Percentiles rank a stretch among this genome's conserved stretches.
Evolutionary conservation across 345 rosid species (phyloP).

Genomic region (Citrus mangshanensis): DNA sequence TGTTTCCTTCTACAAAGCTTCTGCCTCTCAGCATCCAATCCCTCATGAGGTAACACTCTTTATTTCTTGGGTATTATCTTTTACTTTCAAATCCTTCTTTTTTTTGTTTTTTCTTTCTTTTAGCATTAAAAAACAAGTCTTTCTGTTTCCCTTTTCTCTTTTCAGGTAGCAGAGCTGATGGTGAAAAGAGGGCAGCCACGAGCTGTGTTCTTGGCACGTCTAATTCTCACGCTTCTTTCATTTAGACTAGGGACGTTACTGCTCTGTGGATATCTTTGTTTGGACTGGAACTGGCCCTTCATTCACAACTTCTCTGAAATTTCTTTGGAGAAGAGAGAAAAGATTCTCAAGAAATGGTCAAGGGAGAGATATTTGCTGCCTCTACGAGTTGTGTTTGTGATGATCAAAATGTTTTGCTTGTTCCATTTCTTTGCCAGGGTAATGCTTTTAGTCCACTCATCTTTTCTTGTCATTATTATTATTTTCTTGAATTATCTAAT

Average conservation of each 20-base stretch:
- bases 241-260: constrained; percentile 65
- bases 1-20: constrained; percentile 39
- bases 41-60: constrained; percentile 54
- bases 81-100: not conserved
- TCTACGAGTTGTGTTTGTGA: constrained; percentile 47
- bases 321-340: constrained; percentile 55
- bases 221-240: constrained; percentile 46
- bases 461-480: not conserved
- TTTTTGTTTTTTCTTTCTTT: not conserved
- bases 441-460: not conserved
- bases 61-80: not conserved
- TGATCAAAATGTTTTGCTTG: constrained; percentile 49
- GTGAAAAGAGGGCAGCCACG: constrained; percentile 35
- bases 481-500: not conserved
- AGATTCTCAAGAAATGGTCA: constrained; percentile 58
- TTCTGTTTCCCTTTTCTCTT: not conserved
- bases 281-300: constrained; percentile 63
- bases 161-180: constrained; percentile 71
- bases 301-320: constrained; percentile 63
- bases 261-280: constrained; percentile 62
- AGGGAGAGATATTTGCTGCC: constrained; percentile 31
- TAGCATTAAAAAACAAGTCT: not conserved
- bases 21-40: constrained; percentile 55
- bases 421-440: constrained; percentile 59
- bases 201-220: constrained; percentile 36